phyloP scores from a whole-genome alignment of 164 flowering plant species.

The Annona squamosa region DNA sequence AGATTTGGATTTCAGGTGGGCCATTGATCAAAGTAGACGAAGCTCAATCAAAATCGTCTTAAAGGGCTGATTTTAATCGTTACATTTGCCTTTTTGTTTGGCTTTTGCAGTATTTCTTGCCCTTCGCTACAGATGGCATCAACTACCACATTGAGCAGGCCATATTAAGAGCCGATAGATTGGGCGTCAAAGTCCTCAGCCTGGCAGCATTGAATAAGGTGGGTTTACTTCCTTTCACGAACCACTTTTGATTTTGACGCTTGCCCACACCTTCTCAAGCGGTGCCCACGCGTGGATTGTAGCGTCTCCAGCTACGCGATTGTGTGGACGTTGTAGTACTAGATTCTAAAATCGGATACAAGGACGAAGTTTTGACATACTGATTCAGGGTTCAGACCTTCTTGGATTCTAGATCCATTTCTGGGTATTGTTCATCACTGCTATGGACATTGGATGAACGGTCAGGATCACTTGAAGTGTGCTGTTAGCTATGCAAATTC shows the following conservation, averaged over 20 bases:
- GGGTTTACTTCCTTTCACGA: neutral
- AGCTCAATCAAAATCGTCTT: too few species aligned
- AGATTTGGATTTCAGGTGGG: conserved; percentile 85
- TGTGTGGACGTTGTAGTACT: too few species aligned
- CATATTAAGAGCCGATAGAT: conserved; percentile 64
- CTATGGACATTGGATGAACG: too few species aligned
- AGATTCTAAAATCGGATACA: too few species aligned
- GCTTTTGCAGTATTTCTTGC: conserved; percentile 71
- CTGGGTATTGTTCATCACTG: too few species aligned
- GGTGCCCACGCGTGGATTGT: too few species aligned
- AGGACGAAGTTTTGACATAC: too few species aligned
- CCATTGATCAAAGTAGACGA: neutral
- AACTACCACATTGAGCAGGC: conserved; percentile 80
- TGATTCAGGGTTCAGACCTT: too few species aligned
- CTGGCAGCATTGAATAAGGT: conserved; percentile 98
- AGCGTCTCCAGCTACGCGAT: too few species aligned
- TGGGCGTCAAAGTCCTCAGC: conserved; percentile 83
- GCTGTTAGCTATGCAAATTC: too few species aligned
- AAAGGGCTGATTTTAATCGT: neutral
- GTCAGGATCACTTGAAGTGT: too few species aligned
- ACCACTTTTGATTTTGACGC: neutral
- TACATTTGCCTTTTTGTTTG: neutral
- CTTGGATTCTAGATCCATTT: too few species aligned
- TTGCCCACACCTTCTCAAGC: neutral
- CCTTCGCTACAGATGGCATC: conserved; percentile 77